These are phyloP conservation scores for Phytopythium aichiense DNA, from an alignment of 352 stramenopile genomes.

Conservation along the genomic window DNA sequence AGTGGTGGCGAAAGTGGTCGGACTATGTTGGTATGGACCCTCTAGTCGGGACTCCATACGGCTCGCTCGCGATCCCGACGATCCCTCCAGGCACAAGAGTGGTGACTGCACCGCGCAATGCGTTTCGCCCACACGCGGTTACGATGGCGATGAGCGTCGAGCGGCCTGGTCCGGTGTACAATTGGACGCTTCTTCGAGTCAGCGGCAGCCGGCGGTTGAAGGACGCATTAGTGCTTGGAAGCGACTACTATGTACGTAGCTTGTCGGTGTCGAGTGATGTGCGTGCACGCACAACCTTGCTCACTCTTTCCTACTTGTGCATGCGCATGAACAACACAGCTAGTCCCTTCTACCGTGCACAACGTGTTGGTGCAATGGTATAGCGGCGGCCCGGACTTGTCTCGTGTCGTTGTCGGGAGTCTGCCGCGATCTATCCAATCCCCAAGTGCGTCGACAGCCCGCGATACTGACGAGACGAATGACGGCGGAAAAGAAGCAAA, in stretches of 20 bases:
- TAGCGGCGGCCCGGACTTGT: slow-evolving; percentile 56
- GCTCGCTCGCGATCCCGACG: slow-evolving; percentile 45
- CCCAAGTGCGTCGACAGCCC: slow-evolving; percentile 11
- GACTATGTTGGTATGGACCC: slow-evolving; percentile 62
- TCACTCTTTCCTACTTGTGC: slow-evolving; percentile 2
- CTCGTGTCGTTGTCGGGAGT: slow-evolving; percentile 1
- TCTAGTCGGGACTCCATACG: slow-evolving; percentile 58
- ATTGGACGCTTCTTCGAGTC: slow-evolving; percentile 73
- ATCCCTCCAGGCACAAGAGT: slow-evolving; percentile 39
- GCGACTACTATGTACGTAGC: slow-evolving; percentile 75
- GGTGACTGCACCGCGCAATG: slow-evolving; percentile 16
- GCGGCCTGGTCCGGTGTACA: slow-evolving; percentile 71
- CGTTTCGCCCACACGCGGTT: background rate
- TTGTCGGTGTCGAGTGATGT: background rate
- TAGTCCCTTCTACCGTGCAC: slow-evolving; percentile 68
- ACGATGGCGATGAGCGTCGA: slow-evolving; percentile 13
- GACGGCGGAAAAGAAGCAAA: slow-evolving; percentile 6
- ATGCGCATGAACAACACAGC: slow-evolving; percentile 19
- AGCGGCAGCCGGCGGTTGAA: slow-evolving; percentile 74
- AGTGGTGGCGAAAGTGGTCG: slow-evolving; percentile 83
- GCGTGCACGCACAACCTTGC: background rate
- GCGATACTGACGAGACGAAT: slow-evolving; percentile 15
- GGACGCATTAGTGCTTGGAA: slow-evolving; percentile 59
- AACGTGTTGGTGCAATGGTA: slow-evolving; percentile 73
- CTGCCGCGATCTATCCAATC: slow-evolving; percentile 46